A percentile compares a stretch with the other conserved stretches of the same genome.
Conservation (phyloP, 352 stramenopile genomes). For the Lagenidium giganteum region DNA sequence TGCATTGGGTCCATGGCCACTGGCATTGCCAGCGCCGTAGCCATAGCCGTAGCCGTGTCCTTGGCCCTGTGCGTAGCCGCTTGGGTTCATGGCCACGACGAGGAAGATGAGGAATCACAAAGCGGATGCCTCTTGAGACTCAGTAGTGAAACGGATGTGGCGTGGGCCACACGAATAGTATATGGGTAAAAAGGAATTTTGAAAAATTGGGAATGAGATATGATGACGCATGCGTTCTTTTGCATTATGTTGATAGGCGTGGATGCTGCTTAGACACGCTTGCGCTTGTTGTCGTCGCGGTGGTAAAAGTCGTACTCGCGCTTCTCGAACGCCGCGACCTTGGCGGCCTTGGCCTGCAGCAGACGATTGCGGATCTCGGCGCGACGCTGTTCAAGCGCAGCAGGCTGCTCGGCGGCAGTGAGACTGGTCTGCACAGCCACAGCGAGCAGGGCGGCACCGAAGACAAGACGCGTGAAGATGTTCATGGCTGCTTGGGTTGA, state of each 20-base stretch:
- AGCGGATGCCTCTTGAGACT: no score
- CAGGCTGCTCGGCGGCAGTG: neutral
- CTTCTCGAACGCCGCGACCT: neutral
- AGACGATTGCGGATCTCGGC: neutral
- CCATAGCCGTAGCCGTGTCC: constrained; percentile 3
- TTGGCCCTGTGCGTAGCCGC: neutral
- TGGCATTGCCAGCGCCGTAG: neutral
- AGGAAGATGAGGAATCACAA: neutral
- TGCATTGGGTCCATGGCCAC: neutral
- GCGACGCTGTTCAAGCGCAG: neutral
- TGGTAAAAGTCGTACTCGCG: neutral
- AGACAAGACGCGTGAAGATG: neutral
- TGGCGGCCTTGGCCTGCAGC: neutral
- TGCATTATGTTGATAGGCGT: no score
- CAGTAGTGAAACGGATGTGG: no score
- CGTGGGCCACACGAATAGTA: no score
- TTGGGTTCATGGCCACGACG: neutral
- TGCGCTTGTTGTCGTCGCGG: no score
- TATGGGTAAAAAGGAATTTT: no score
- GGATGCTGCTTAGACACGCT: no score
- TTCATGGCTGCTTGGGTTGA: neutral
- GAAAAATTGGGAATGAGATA: no score
- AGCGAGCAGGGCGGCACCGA: neutral
- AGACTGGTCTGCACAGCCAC: neutral
- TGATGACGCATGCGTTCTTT: no score